Base-by-base conservation (phyloP, 176 grass and related monocot genomes). In the Cenchrus americanus region DNA sequence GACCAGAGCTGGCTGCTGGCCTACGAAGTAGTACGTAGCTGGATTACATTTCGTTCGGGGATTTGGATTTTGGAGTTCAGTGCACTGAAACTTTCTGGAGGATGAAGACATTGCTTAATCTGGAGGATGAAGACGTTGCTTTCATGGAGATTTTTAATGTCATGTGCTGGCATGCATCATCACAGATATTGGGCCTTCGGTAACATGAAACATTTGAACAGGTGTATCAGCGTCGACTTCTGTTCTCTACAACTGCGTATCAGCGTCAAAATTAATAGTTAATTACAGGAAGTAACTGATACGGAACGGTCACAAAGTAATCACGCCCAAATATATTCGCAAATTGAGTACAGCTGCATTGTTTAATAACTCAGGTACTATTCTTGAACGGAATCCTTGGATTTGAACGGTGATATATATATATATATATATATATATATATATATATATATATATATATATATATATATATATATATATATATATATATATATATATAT, bases 121-220 rank as follows among this genome's bases (percentile, higher is more conserved):
- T 37, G 6, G 27, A 55, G 18, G 17, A 21, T 55, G 72, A 4
- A n/a, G 52, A 7, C 40, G 41, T 76, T 42, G 52, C 11, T 76
- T 41, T 76, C 40, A 6, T 13, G 2, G 32, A n/a, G 73, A 22
- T 75, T 75, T 75, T 74, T 54, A 34, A 30, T 19, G 71, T 57
- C 6, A 40, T 57, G 27, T 75, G 72, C 30, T 75, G 72, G 10
- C 72, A 75, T 40, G 71, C 71, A 74, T 37, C 48, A 21, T 32
- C 27, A 24, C 10, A 24, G 21, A 23, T 22, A 47, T 22, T n/a
- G 19, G 1, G 15, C 1, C 47, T 27, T 72, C 17, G 34, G 66
- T 69, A 14, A 9, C 9, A 69, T 43, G 43, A 44, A 49, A 49
- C 47, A 49, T 11, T 49, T 54, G 10, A 71, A 71, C n/a, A 72